Percentiles rank a stretch among this genome's conserved stretches.
phyloP scores from a whole-genome alignment of 768 basidiomycete species.

The Lactifluus volemus region DNA sequence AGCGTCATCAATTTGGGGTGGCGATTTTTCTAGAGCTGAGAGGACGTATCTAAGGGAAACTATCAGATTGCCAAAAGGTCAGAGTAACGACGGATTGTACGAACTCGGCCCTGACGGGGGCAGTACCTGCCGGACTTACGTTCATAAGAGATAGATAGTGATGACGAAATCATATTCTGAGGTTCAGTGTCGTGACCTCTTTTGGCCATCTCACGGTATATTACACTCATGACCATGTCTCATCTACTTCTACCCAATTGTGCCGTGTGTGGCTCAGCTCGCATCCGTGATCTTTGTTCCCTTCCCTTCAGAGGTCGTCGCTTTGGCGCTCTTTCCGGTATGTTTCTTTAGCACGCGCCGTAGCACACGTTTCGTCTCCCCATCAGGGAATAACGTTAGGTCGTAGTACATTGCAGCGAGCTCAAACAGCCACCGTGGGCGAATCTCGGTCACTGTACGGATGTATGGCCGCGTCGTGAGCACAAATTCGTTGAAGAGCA shows the following conservation, averaged over 20 bases:
- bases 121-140: slow-evolving; percentile 34
- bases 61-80: background rate
- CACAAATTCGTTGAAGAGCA: slow-evolving; percentile 90
- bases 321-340: background rate
- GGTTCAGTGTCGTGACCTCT: background rate
- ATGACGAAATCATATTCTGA: background rate
- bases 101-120: slow-evolving; percentile 47
- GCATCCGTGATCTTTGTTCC: background rate
- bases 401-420: slow-evolving; percentile 64
- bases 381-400: slow-evolving; percentile 48
- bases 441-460: slow-evolving; percentile 82
- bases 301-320: background rate
- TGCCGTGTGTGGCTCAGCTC: background rate
- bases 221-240: background rate
- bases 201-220: background rate
- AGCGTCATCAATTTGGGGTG: slow-evolving; percentile 40
- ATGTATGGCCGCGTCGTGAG: slow-evolving; percentile 84
- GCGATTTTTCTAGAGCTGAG: slow-evolving; percentile 16
- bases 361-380: slow-evolving; percentile 56
- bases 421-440: slow-evolving; percentile 76
- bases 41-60: slow-evolving; percentile 33
- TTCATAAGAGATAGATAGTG: background rate
- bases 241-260: background rate
- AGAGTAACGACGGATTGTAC: slow-evolving; percentile 10
- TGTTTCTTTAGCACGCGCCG: slow-evolving; percentile 15